Percentiles rank a stretch among this genome's conserved stretches.
phyloP scores from a whole-genome alignment of 1,139 yeast genomes.

The Zygosaccharomyces pseudobailii region DNA sequence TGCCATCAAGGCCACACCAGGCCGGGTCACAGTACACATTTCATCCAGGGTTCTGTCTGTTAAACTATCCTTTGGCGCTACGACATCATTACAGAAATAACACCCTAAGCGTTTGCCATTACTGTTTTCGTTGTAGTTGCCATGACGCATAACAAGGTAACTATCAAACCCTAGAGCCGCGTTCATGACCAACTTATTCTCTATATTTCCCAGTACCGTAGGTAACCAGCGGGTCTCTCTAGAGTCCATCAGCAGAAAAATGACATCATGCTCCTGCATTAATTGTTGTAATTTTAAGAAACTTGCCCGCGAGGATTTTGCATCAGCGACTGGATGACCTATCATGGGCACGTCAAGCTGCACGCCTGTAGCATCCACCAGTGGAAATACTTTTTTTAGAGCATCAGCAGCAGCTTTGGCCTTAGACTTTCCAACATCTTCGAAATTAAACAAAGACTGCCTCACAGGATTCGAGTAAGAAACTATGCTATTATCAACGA shows the following conservation, averaged over 20 bases:
- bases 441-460: slow-evolving; percentile 77
- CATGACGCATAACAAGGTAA: slow-evolving; percentile 90
- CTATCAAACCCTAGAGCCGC: slow-evolving; percentile 96
- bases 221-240: slow-evolving; percentile 97
- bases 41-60: slow-evolving; percentile 87
- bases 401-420: slow-evolving; percentile 75
- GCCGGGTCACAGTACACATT: slow-evolving; percentile 97
- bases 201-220: slow-evolving; percentile 66
- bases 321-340: slow-evolving; percentile 74
- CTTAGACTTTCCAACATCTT: slow-evolving; percentile 69
- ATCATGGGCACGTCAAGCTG: slow-evolving; percentile 87
- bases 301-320: slow-evolving; percentile 44
- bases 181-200: slow-evolving; percentile 70
- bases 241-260: slow-evolving; percentile 84
- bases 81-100: slow-evolving; percentile 92
- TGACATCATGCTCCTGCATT: slow-evolving; percentile 65
- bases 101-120: slow-evolving; percentile 62
- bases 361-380: slow-evolving; percentile 59
- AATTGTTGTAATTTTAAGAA: slow-evolving; percentile 50
- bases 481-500: slow-evolving; percentile 84
- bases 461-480: slow-evolving; percentile 94
- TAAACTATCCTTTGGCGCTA: slow-evolving; percentile 84
- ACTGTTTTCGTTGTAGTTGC: slow-evolving; percentile 36
- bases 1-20: slow-evolving; percentile 90
- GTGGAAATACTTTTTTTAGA: slow-evolving; percentile 69